Evolutionary conservation across 257 asterid genomes (phyloP).

Genomic region (Solanum appendiculatum): DNA sequence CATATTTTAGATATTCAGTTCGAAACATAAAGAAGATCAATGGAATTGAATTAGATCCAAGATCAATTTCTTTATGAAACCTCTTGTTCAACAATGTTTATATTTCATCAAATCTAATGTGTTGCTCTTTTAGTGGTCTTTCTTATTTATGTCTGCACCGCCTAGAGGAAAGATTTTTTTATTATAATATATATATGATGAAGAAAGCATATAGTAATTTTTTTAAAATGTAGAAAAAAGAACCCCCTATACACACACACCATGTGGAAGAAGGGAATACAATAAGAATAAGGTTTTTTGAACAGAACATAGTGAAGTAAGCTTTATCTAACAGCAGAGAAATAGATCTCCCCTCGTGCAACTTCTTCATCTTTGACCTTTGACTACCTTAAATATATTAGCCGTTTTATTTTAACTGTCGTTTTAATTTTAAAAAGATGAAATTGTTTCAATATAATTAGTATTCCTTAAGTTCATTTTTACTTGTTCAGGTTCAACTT

Average conservation of each 20-base stretch:
- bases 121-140: neutral
- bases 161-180: neutral
- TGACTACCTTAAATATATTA: neutral
- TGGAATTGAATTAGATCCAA: too few species aligned
- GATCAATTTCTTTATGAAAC: neutral
- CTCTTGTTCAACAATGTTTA: neutral
- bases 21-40: neutral
- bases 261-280: slow-evolving; percentile 34
- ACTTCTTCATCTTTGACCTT: neutral
- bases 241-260: neutral
- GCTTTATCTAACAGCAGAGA: slow-evolving; percentile 1
- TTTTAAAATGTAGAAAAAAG: slow-evolving; percentile 4
- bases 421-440: neutral
- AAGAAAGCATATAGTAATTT: neutral
- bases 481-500: too few species aligned
- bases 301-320: slow-evolving; percentile 26
- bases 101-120: neutral
- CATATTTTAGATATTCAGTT: too few species aligned
- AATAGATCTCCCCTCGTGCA: slow-evolving; percentile 61
- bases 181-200: neutral
- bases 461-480: too few species aligned
- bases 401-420: neutral
- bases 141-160: neutral
- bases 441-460: too few species aligned
- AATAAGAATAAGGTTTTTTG: slow-evolving; percentile 5